phyloP scores from a whole-genome alignment of 192 early-diverging fungal species.

The Coemansia sp. region DNA sequence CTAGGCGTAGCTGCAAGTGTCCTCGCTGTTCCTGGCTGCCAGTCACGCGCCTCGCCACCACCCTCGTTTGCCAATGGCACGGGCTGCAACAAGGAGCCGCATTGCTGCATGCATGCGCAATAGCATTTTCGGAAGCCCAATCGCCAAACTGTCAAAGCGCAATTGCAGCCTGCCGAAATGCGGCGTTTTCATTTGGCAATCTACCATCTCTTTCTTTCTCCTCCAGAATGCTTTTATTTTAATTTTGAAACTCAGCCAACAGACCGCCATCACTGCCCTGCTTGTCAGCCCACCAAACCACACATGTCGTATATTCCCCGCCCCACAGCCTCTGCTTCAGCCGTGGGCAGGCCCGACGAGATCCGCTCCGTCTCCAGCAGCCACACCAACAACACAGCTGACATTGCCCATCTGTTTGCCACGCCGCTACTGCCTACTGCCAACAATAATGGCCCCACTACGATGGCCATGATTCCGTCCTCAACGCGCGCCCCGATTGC shows the following conservation, averaged over 20 bases:
- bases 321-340: conserved; percentile 3
- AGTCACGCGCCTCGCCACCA: background rate
- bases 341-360: conserved; percentile 45
- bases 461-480: conserved; percentile 11
- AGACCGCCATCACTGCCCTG: background rate
- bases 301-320: conserved; percentile 42
- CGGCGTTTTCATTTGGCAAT: background rate
- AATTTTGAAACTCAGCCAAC: background rate
- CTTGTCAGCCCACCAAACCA: too few species aligned
- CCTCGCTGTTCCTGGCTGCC: background rate
- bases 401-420: background rate
- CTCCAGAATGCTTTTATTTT: background rate
- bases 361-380: conserved; percentile 16
- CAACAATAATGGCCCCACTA: background rate
- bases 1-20: too few species aligned
- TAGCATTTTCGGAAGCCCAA: too few species aligned
- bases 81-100: background rate
- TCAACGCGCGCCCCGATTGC: conserved; percentile 39
- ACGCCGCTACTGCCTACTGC: background rate
- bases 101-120: background rate
- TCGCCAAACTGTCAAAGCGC: conserved; percentile 17
- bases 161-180: background rate
- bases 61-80: background rate
- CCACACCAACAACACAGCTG: conserved; percentile 23
- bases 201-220: background rate